phyloP scores from a whole-genome alignment of 2,329 filamentous ascomycete species.

The Aspergillus melleus region DNA sequence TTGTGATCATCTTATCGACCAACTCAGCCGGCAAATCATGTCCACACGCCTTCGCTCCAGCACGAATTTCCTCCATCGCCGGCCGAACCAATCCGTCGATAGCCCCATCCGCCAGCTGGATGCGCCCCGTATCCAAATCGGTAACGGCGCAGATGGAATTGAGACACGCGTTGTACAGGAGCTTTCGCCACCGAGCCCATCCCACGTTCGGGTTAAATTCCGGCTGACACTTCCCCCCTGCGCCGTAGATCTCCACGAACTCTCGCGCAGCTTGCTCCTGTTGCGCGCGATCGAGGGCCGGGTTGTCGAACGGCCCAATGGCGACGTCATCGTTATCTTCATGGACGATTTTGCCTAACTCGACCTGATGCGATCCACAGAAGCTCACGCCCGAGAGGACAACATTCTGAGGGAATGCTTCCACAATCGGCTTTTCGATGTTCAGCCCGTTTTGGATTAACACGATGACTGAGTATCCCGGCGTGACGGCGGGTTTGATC shows the following conservation, averaged over 20 bases:
- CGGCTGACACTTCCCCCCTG: constrained; percentile 47
- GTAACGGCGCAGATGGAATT: constrained; percentile 55
- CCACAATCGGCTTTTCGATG: constrained; percentile 57
- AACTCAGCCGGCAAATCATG: constrained; percentile 11
- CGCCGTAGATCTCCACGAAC: constrained; percentile 51
- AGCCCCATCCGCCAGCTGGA: constrained; percentile 46
- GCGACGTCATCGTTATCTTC: constrained; percentile 52
- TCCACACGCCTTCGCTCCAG: constrained; percentile 23
- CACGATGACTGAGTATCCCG: constrained; percentile 53
- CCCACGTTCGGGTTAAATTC: constrained; percentile 35
- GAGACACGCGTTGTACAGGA: constrained; percentile 52
- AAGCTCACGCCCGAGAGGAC: constrained; percentile 55
- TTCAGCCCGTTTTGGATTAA: constrained; percentile 64
- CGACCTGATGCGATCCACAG: constrained; percentile 52
- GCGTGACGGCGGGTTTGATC: constrained; percentile 54
- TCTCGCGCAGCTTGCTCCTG: constrained; percentile 36
- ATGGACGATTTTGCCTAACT: constrained; percentile 52
- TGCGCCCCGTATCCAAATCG: constrained; percentile 51
- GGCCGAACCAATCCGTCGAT: constrained; percentile 53
- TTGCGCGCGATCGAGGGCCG: constrained; percentile 4
- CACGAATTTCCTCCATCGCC: constrained; percentile 55
- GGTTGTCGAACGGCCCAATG: constrained; percentile 51
- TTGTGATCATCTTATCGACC: constrained; percentile 13
- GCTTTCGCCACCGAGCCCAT: constrained; percentile 31
- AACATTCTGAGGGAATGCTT: constrained; percentile 52